phyloP scores from a whole-genome alignment of 306 rosid genomes.

The Sicyos baderoa region DNA sequence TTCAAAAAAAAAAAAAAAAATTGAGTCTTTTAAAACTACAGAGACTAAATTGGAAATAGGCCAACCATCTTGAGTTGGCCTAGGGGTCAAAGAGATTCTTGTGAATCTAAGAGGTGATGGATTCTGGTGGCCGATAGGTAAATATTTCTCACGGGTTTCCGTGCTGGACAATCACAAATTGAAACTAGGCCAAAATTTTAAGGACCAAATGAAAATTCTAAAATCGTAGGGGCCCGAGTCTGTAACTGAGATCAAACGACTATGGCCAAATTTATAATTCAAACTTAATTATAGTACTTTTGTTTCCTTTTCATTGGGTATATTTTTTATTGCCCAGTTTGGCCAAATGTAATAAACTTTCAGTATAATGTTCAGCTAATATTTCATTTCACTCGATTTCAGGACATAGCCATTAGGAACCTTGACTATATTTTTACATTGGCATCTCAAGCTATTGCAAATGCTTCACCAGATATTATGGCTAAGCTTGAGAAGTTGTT shows the following conservation, averaged over 20 bases:
- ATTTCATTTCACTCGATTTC: slow-evolving; percentile 25
- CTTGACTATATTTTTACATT: slow-evolving; percentile 67
- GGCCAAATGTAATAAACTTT: neutral
- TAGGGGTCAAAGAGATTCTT: too few species aligned
- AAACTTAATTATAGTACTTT: neutral
- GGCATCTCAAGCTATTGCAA: slow-evolving; percentile 60
- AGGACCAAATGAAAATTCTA: neutral
- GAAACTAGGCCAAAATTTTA: neutral
- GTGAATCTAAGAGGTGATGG: too few species aligned
- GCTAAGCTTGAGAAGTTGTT: slow-evolving; percentile 65
- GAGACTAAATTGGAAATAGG: neutral
- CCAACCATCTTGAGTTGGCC: too few species aligned
- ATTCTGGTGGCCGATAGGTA: too few species aligned
- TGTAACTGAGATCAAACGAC: neutral
- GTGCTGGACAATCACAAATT: too few species aligned
- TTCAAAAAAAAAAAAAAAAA: neutral
- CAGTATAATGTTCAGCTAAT: neutral
- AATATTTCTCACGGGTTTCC: too few species aligned
- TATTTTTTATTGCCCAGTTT: neutral
- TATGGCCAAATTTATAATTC: neutral
- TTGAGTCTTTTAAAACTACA: neutral
- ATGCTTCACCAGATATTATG: slow-evolving; percentile 57
- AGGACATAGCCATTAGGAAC: slow-evolving; percentile 83
- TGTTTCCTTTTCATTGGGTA: neutral
- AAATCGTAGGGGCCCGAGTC: neutral